Evolutionary conservation across 148 eudicot species (phyloP).

Genomic region (Vaccinium macrocarpon): DNA sequence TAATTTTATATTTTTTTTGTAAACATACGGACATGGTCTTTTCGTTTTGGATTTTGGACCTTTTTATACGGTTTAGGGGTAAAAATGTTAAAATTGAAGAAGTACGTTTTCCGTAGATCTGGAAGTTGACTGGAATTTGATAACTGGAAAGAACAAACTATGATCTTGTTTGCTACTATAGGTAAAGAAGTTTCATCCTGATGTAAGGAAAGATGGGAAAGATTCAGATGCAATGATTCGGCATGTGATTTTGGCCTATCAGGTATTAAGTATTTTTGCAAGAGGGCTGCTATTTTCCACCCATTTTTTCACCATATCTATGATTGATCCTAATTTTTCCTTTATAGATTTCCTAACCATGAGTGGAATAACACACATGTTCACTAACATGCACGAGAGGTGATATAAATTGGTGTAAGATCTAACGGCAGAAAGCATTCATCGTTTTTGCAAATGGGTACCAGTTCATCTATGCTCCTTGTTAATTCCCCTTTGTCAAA

Average conservation of each 20-base stretch:
- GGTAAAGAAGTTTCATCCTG: slow-evolving; percentile 98
- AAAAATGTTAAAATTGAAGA: neutral
- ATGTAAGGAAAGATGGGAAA: slow-evolving; percentile 54
- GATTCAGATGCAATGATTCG: slow-evolving; percentile 76
- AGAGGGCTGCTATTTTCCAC: neutral
- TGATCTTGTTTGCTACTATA: slow-evolving; percentile 20
- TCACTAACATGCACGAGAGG: neutral
- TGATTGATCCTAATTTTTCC: neutral
- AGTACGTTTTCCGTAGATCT: neutral
- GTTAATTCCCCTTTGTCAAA: neutral
- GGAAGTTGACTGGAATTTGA: neutral
- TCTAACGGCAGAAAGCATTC: neutral
- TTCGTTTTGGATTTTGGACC: neutral
- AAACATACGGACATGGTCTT: neutral
- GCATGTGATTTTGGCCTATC: slow-evolving; percentile 80
- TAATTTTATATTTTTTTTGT: neutral
- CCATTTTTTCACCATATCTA: neutral
- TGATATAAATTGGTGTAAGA: neutral
- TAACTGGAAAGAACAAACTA: neutral
- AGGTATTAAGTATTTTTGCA: slow-evolving; percentile 40
- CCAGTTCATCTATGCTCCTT: neutral
- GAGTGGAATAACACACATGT: too few relatives aligned
- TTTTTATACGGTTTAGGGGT: neutral
- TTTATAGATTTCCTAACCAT: neutral
- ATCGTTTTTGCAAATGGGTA: neutral